Percentiles rank a stretch among this genome's conserved stretches.
Evolutionary conservation across 2,329 filamentous ascomycete genomes (phyloP).

Genomic region (Ophiostoma tasmaniense): DNA sequence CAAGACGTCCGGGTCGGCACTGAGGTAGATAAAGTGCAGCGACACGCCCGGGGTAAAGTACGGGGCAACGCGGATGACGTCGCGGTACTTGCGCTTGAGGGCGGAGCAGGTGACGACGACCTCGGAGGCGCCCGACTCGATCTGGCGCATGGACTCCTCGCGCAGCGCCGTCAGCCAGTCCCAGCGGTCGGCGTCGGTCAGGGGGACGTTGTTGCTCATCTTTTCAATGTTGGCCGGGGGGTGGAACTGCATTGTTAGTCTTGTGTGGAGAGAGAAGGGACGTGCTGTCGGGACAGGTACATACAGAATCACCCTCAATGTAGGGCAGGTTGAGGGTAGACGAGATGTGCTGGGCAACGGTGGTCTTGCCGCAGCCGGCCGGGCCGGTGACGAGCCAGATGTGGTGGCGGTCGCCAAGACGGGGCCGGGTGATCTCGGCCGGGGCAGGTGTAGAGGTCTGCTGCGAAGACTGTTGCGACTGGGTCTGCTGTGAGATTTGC

Average conservation of each 20-base stretch:
- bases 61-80: slow-evolving; percentile 74
- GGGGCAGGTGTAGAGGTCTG: background rate
- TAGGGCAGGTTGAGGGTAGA: slow-evolving; percentile 57
- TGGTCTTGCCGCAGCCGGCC: slow-evolving; percentile 72
- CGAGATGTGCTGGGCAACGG: slow-evolving; percentile 59
- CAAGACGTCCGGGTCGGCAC: slow-evolving; percentile 66
- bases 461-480: too few relatives aligned
- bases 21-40: slow-evolving; percentile 89
- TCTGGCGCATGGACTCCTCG: slow-evolving; percentile 52
- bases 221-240: slow-evolving; percentile 76
- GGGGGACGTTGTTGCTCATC: slow-evolving; percentile 74
- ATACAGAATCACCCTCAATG: slow-evolving; percentile 70
- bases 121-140: slow-evolving; percentile 52
- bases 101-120: slow-evolving; percentile 97
- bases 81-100: slow-evolving; percentile 93
- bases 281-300: background rate
- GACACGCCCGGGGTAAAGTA: slow-evolving; percentile 65
- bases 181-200: slow-evolving; percentile 93
- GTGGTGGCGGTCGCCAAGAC: slow-evolving; percentile 40
- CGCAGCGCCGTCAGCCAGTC: slow-evolving; percentile 84
- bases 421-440: background rate
- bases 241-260: slow-evolving; percentile 50
- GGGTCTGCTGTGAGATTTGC: background rate
- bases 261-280: slow-evolving; percentile 4
- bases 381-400: slow-evolving; percentile 77